A percentile compares a stretch with the other conserved stretches of the same genome.
These are phyloP conservation scores for Cyberlindnera xylosilytica DNA, from an alignment of 805 yeast genomes.

Conservation along the genomic window DNA sequence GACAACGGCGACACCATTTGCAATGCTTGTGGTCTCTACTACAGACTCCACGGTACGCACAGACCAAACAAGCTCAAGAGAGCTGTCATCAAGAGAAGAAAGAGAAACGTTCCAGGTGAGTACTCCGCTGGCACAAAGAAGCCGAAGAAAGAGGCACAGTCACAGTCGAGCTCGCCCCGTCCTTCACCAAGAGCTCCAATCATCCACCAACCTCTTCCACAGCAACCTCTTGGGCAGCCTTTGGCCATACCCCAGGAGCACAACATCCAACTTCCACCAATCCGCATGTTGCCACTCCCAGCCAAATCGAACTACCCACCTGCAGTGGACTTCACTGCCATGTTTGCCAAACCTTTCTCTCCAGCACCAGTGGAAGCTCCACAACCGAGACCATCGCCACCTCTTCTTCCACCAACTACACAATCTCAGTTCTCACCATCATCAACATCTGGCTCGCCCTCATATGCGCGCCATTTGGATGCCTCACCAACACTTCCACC, in stretches of 20 bases:
- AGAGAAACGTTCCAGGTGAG: constrained; percentile 35
- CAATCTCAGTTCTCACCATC: background rate
- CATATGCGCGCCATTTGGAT: background rate
- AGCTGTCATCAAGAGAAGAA: constrained; percentile 70
- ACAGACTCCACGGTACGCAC: constrained; percentile 69
- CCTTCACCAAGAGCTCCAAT: background rate
- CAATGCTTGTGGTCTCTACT: constrained; percentile 84
- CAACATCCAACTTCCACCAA: constrained; percentile 24
- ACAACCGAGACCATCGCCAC: constrained; percentile 2
- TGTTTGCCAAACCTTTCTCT: constrained; percentile 26
- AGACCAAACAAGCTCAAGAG: constrained; percentile 76
- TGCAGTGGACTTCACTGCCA: constrained; percentile 39
- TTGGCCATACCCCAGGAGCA: background rate
- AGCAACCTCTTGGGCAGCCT: background rate
- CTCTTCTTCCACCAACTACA: constrained; percentile 3
- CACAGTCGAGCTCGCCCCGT: background rate
- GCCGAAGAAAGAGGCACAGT: constrained; percentile 1
- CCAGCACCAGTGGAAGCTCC: background rate
- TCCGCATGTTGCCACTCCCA: constrained; percentile 23
- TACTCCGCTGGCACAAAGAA: constrained; percentile 2
- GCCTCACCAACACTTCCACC: constrained; percentile 9
- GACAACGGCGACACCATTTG: constrained; percentile 80
- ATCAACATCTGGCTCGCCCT: background rate
- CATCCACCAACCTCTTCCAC: background rate
- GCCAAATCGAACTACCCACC: constrained; percentile 27